A percentile compares a stretch with the other conserved stretches of the same genome.
These are phyloP conservation scores for Tephrocybe sp. DNA, from an alignment of 768 basidiomycete genomes.

Conservation along the genomic window DNA sequence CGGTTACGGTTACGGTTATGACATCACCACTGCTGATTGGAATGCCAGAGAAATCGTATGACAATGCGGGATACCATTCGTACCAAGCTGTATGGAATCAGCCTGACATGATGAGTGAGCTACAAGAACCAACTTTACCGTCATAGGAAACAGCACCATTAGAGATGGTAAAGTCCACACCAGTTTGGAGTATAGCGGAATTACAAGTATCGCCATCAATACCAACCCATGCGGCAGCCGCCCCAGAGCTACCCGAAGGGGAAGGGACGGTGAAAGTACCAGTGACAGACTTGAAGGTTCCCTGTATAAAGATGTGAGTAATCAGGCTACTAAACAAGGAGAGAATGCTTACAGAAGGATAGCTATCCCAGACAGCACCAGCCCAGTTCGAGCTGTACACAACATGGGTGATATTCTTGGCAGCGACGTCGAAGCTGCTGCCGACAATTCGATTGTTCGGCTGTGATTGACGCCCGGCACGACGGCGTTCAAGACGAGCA, in stretches of 20 bases:
- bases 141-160: slow-evolving; percentile 3
- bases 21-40: slow-evolving; percentile 23
- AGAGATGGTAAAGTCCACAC: slow-evolving; percentile 4
- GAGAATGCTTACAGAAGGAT: slow-evolving; percentile 16
- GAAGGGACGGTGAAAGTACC: slow-evolving; percentile 32
- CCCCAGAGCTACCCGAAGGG: slow-evolving; percentile 22
- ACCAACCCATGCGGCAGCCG: slow-evolving; percentile 36
- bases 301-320: slow-evolving; percentile 12
- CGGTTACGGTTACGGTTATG: slow-evolving; percentile 27
- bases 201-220: no score
- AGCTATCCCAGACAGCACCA: slow-evolving; percentile 26
- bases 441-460: no score
- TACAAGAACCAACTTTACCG: not conserved
- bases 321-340: not conserved
- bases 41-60: slow-evolving; percentile 29
- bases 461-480: no score
- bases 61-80: slow-evolving; percentile 30
- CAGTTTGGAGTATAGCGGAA: slow-evolving; percentile 32
- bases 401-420: slow-evolving; percentile 19
- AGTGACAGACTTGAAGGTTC: slow-evolving; percentile 31
- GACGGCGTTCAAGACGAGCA: no score
- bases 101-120: not conserved
- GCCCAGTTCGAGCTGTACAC: slow-evolving; percentile 34
- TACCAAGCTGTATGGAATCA: slow-evolving; percentile 25
- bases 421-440: not conserved